Base-by-base conservation (phyloP, 192 early-diverging fungal genomes). In the Lobulomyces angularis region DNA sequence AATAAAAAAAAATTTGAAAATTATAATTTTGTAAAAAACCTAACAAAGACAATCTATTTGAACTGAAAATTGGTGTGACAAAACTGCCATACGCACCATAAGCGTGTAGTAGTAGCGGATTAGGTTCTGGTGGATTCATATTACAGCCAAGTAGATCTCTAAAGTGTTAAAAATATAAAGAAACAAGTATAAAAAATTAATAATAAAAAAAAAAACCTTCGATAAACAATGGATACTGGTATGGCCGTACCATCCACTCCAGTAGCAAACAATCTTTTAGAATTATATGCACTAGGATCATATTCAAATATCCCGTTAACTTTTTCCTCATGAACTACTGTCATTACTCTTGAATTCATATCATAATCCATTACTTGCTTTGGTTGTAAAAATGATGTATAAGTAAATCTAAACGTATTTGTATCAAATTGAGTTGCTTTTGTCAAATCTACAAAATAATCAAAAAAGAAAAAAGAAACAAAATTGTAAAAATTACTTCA, bases 71-170 rank as follows among this genome's bases (percentile, higher is more conserved):
- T 6, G 79, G 71, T 35, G 84, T 82, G 3, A 80, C 67, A 1
- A 79, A 68, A 1, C 70, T 63, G 9, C 86, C 86, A 50, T 89
- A 89, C 17, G 86, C 82, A 12, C 83, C 86, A 41, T 89, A 89
- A 0, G 76, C 73, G 8, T 82, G 74, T 44, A 88, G 55, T 31
- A 89, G 45, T 8, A 54, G 45, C 0, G 74, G 71, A 5, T 51
- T 66, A 16, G 47, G 50, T 51, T 38, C 50, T n/a, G 33, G 3
- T 21, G 4, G 12, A 14, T 1, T 7, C 53, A 58, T 27, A 11
- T 54, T 11, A 41, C 18, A 27, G 5, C 56, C 56, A 18, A 56
- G 20, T 2, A 56, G 35, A 37, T 56, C 55, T 11, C 42, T n/a
- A n/a, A n/a, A n/a, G n/a, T n/a, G n/a, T n/a, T n/a, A n/a, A n/a